Evolutionary conservation across 495 filamentous ascomycete genomes (phyloP).

Genomic region (Penicillium alfredii): DNA sequence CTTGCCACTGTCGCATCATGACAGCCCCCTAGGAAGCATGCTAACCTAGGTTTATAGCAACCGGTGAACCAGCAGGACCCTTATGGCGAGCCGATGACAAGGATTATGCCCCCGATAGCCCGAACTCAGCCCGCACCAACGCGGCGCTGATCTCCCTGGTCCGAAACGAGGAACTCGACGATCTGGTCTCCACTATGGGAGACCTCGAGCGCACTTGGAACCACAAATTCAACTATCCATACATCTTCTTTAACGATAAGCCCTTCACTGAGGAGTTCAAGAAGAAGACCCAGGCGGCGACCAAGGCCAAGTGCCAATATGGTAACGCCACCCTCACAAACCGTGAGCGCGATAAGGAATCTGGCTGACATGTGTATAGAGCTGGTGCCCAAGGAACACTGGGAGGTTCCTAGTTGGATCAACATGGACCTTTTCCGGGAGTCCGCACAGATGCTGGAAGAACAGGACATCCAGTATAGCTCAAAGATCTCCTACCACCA

Average conservation of each 20-base stretch:
- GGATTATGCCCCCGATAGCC: constrained; percentile 64
- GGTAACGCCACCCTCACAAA: constrained; percentile 43
- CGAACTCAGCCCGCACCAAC: constrained; percentile 75
- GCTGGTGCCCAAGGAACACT: constrained; percentile 87
- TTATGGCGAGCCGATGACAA: constrained; percentile 63
- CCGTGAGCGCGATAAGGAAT: neutral
- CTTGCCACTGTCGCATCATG: constrained; percentile 6
- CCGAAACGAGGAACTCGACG: constrained; percentile 79
- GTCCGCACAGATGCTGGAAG: constrained; percentile 74
- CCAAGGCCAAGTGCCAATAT: constrained; percentile 79
- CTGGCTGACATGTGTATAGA: constrained; percentile 43
- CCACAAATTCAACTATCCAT: constrained; percentile 98
- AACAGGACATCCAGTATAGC: constrained; percentile 84
- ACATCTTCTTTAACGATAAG: constrained; percentile 97
- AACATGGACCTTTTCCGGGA: constrained; percentile 78
- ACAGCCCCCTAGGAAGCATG: neutral
- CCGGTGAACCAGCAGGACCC: constrained; percentile 71
- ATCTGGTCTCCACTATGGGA: constrained; percentile 77
- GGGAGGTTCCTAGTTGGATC: constrained; percentile 90
- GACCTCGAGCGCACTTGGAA: constrained; percentile 97
- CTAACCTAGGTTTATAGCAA: constrained; percentile 46
- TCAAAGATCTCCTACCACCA: constrained; percentile 88
- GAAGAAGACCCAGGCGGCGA: constrained; percentile 63
- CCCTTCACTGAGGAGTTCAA: constrained; percentile 94
- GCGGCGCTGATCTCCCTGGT: constrained; percentile 90